A percentile compares a stretch with the other conserved stretches of the same genome.
phyloP scores from a whole-genome alignment of 2,329 filamentous ascomycete genomes.

The Aspergillus novofumigatus region DNA sequence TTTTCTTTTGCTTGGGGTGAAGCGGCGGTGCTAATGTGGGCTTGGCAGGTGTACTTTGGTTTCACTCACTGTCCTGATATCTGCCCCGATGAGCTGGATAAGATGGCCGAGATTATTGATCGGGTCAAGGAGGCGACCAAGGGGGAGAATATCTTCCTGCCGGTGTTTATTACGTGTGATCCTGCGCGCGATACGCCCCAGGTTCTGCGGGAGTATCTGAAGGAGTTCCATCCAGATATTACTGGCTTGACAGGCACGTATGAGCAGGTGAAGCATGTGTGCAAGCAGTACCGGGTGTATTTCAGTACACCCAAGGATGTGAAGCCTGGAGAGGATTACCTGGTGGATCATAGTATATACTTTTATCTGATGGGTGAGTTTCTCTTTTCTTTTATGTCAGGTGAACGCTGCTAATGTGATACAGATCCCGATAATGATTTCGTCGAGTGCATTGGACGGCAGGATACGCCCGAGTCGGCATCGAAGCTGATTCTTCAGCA shows the following conservation, averaged over 20 bases:
- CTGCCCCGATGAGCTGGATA: slow-evolving; percentile 97
- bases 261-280: slow-evolving; percentile 87
- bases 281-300: slow-evolving; percentile 95
- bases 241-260: slow-evolving; percentile 90
- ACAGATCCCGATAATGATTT: slow-evolving; percentile 93
- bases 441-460: slow-evolving; percentile 90
- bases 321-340: slow-evolving; percentile 88
- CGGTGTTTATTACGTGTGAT: slow-evolving; percentile 94
- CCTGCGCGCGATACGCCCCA: slow-evolving; percentile 83
- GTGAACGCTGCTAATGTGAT: slow-evolving; percentile 1
- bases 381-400: not conserved
- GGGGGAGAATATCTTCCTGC: slow-evolving; percentile 53
- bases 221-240: slow-evolving; percentile 84
- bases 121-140: slow-evolving; percentile 45
- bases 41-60: slow-evolving; percentile 81
- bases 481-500: slow-evolving; percentile 81
- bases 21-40: slow-evolving; percentile 1
- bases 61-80: slow-evolving; percentile 99
- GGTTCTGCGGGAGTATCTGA: slow-evolving; percentile 78
- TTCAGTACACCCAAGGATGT: slow-evolving; percentile 89
- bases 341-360: slow-evolving; percentile 99
- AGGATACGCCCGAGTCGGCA: slow-evolving; percentile 85
- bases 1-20: not conserved
- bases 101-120: slow-evolving; percentile 96
- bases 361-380: slow-evolving; percentile 88